Evolutionary conservation across 768 basidiomycete genomes (phyloP), one percentile per base, ranked within the genome.

Genomic region (Candolleomyces efflorescens): DNA sequence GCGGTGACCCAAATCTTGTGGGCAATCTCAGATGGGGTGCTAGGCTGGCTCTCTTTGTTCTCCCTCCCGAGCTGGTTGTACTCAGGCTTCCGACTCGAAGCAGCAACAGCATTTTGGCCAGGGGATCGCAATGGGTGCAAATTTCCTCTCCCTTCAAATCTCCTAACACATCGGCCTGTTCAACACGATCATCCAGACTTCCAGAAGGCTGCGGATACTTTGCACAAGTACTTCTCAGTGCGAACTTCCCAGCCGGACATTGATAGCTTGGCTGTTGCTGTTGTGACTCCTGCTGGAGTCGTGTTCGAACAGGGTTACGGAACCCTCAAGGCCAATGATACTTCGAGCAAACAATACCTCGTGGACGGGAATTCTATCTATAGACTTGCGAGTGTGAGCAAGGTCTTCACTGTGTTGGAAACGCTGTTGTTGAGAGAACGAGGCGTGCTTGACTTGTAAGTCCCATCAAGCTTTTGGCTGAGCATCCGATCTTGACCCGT

Each of bases 351-450:
- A n/a, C 41, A 51, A 44, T 53, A 46, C 49, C 65, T 63, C 0
- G 49, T 50, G 26, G 71, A 77, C 1, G 69, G 73, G 52, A 64
- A 82, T 62, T 77, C 80, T 0, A 73, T 81, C 50, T 83, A 82
- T 60, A 72, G 83, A 24, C 69, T 83, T 23, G 81, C 81, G 1
- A 81, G 78, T 41, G 74, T 81, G 55, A 75, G 78, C 5, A 85
- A 83, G 65, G 66, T 83, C 57, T 81, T 82, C 61, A 73, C 75
- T 3, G 73, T 74, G 0, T 60, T 82, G 4, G 79, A 84, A 61
- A 79, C 77, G 0, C 63, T 80, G 41, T 73, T 84, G 11, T 67
- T 83, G 22, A 73, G 77, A 38, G 77, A 83, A 60, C 71, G 71
- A 46, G 81, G 82, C 2, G 60, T 62, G 1, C 62, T 80, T 54